Percentiles rank a stretch among this genome's conserved stretches.
phyloP scores from a whole-genome alignment of 257 asterid species.

The Parsonsia alboflavescens region DNA sequence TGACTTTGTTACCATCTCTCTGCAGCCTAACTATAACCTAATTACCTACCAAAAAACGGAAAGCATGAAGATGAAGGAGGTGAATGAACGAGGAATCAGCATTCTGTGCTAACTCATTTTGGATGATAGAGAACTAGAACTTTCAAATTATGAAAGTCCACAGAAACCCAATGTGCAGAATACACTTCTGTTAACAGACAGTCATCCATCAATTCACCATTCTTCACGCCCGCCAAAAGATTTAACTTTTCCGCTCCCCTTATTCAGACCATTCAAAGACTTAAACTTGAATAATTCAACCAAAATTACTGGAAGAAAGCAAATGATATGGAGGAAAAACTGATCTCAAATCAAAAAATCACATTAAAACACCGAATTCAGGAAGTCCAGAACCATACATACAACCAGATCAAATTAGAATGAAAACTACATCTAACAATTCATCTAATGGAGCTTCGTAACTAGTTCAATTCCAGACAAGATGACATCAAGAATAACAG shows the following conservation, averaged over 20 bases:
- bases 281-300: neutral
- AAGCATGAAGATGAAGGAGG: neutral
- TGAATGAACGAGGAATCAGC: neutral
- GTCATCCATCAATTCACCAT: neutral
- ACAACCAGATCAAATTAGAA: neutral
- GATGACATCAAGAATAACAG: neutral
- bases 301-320: neutral
- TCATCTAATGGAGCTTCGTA: neutral
- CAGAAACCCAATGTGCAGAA: neutral
- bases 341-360: neutral
- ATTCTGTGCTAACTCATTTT: neutral
- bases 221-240: neutral
- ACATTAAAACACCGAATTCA: neutral
- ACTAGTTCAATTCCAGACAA: neutral
- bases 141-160: neutral
- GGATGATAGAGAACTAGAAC: neutral
- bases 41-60: neutral
- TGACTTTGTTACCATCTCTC: too few species aligned
- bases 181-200: neutral
- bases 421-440: neutral
- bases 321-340: neutral
- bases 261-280: conserved; percentile 3
- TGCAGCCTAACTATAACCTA: neutral
- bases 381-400: neutral
- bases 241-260: neutral